Conservation (phyloP, 208 protist genomes). For the Leishmania turanica region DNA sequence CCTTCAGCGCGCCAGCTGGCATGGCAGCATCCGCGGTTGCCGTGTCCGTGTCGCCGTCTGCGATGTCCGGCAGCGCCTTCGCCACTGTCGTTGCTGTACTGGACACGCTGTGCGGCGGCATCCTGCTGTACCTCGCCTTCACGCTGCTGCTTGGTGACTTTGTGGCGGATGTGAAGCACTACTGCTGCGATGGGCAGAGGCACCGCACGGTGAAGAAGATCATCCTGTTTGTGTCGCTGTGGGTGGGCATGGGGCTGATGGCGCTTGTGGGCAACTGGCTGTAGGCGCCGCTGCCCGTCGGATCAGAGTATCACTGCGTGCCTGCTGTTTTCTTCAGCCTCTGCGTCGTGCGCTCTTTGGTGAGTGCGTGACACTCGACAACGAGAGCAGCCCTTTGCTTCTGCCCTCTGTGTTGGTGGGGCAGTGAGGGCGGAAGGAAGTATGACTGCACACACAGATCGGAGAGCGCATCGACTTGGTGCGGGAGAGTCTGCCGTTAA, state of each 20-base stretch:
- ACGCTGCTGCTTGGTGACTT: conserved; percentile 68
- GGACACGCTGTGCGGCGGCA: conserved; percentile 65
- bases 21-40: conserved; percentile 34
- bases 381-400: neutral
- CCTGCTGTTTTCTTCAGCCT: neutral
- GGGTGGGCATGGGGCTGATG: conserved; percentile 54
- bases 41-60: conserved; percentile 29
- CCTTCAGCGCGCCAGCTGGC: conserved; percentile 49
- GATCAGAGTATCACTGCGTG: neutral
- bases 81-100: conserved; percentile 44
- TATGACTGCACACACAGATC: too few species aligned
- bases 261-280: conserved; percentile 53
- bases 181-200: conserved; percentile 22
- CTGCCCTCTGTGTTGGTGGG: neutral
- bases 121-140: conserved; percentile 77
- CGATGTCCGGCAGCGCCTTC: conserved; percentile 43
- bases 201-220: conserved; percentile 15
- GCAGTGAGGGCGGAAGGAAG: too few species aligned
- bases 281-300: conserved; percentile 4
- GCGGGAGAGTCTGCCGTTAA: too few species aligned
- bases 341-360: neutral
- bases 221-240: conserved; percentile 36
- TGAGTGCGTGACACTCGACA: neutral
- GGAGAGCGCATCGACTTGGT: too few species aligned
- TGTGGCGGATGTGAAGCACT: conserved; percentile 28